Evolutionary conservation across 1,284 basidiomycete genomes (phyloP), one percentile per base, ranked within the genome.

Genomic region (Nidula niveotomentosa): DNA sequence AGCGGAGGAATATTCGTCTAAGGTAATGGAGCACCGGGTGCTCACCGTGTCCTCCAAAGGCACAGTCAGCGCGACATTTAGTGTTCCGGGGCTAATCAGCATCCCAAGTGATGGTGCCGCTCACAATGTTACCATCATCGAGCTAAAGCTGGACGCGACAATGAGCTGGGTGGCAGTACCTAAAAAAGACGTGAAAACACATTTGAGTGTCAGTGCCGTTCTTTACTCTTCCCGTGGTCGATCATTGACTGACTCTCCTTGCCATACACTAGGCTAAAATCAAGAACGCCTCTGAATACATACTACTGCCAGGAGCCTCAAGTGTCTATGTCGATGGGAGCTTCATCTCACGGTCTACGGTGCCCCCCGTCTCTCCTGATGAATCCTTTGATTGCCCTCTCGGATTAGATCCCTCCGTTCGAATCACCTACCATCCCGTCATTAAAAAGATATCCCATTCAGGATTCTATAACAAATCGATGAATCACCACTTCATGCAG

Each of bases 271-370:
- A 75, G 74, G 73, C 72, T 2, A 70, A 65, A 36, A 67, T 77
- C 35, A 70, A 65, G 54, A 77, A 76, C 49, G 60, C 63, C 0
- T 76, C 75, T 1, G 68, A 74, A n/a, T 76, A 73, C 52, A 71
- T 71, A 0, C 58, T 76, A 1, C 62, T 77, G 9, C 35, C 53
- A 2, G 75, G 75, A 2, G 50, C 55, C 9, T 69, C 67, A 0
- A 73, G 66, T 36, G 62, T 77, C 8, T 77, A 76, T 54, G 69
- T 76, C 1, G 73, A 76, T 52, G 69, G 69, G 43, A 75, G 71
- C 47, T 75, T 73, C 56, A 70, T 74, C 17, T 60, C 74, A 7
- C 59, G 62, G 15, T 63, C 69, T 1, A 45, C 57, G 6, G 49
- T 76, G 8, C 69, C 71, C 2, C 51, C 56, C 7, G 72, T 73